Conservation (phyloP, 768 basidiomycete genomes). For the Boletus reticulatus region DNA sequence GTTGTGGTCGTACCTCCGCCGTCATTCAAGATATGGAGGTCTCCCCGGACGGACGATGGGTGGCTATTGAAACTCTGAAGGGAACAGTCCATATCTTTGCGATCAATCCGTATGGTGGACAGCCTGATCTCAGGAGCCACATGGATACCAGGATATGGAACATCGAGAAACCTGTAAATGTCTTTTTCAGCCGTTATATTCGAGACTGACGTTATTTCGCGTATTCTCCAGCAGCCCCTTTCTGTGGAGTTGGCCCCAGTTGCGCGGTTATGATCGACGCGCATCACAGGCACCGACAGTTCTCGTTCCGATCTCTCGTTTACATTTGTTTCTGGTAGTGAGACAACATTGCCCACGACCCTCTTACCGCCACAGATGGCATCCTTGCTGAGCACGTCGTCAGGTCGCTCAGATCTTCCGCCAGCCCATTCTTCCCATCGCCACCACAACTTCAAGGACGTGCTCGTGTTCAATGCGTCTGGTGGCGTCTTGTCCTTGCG, state of each 20-base stretch:
- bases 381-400: conserved; percentile 28
- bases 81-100: conserved; percentile 72
- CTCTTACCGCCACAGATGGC: conserved; percentile 34
- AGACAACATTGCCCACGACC: conserved; percentile 36
- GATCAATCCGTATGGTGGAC: conserved; percentile 74
- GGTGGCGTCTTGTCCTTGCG: conserved; percentile 56
- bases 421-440: conserved; percentile 30
- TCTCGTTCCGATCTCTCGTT: conserved; percentile 48
- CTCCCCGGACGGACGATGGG: conserved; percentile 58
- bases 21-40: conserved; percentile 50
- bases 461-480: conserved; percentile 64
- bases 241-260: conserved; percentile 56
- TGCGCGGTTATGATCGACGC: too few relatives aligned
- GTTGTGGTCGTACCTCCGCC: conserved; percentile 67
- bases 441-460: conserved; percentile 56
- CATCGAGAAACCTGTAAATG: conserved; percentile 42
- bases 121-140: conserved; percentile 60
- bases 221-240: conserved; percentile 41
- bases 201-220: not conserved
- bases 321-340: conserved; percentile 43
- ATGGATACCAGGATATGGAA: conserved; percentile 58
- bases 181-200: not conserved
- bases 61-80: conserved; percentile 63
- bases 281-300: conserved; percentile 28
- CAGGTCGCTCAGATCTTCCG: conserved; percentile 28